Evolutionary conservation across 805 yeast species (phyloP).

Genomic region (Lipomyces chichibuensis): DNA sequence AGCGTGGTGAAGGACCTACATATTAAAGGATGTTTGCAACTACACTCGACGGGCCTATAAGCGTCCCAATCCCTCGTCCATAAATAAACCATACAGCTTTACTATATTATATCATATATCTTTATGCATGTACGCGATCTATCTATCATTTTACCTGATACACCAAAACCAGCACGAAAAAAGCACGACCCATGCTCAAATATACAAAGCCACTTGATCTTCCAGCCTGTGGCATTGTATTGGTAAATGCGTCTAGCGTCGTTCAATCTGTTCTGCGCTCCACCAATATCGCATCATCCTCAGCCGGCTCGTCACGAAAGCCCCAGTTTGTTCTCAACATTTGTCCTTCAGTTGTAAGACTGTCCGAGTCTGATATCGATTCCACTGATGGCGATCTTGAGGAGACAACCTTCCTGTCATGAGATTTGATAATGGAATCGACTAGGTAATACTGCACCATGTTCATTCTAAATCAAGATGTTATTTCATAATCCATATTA

Average conservation of each 20-base stretch:
- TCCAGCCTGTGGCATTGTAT: neutral
- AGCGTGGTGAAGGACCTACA: too few relatives aligned
- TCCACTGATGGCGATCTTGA: neutral
- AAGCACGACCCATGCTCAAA: neutral
- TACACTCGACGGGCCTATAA: neutral
- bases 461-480: conserved; percentile 43
- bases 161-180: neutral
- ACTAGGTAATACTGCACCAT: conserved; percentile 58
- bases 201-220: neutral
- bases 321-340: conserved; percentile 8
- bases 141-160: neutral
- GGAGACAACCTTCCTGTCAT: conserved; percentile 33
- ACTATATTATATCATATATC: neutral
- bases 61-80: neutral
- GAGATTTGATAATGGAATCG: conserved; percentile 62
- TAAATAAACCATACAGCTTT: neutral
- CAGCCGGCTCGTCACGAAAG: conserved; percentile 27
- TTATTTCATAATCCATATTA: neutral
- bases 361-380: neutral
- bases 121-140: neutral
- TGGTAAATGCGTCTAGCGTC: neutral
- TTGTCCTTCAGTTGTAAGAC: neutral
- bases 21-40: too few relatives aligned
- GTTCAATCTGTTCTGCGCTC: conserved; percentile 6
- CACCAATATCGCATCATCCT: conserved; percentile 25